Conservation (phyloP, 257 asterid species). For the Voacanga thouarsii region DNA sequence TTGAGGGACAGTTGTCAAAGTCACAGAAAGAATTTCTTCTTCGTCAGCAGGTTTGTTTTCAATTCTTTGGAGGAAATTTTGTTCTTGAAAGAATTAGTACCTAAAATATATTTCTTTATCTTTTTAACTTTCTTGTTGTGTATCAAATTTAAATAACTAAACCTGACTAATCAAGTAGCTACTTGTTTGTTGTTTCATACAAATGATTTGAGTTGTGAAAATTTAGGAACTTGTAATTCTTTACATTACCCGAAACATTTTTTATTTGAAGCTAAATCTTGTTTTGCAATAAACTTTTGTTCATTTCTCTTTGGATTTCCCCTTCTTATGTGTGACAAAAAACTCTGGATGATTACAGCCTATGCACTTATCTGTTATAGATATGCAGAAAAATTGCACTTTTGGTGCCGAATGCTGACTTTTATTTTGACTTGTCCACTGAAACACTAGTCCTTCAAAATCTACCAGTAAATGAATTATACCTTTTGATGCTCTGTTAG, state of each 20-base stretch:
- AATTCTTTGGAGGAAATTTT: not conserved
- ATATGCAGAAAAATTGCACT: not conserved
- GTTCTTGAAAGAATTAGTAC: not conserved
- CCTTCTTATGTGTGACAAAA: not conserved
- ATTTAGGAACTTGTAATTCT: not conserved
- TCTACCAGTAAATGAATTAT: not conserved
- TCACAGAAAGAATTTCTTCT: constrained; percentile 98
- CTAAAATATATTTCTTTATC: not conserved
- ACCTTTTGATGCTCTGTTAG: not conserved
- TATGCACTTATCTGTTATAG: not conserved
- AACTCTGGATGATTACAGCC: not conserved
- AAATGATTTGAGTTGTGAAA: not conserved
- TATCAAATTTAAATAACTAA: not conserved
- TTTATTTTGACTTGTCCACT: not conserved
- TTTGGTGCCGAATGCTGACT: not conserved
- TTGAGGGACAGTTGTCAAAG: constrained; percentile 97
- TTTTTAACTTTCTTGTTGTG: constrained; percentile 1
- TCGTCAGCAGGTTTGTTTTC: constrained; percentile 84
- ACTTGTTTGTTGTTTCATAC: not conserved
- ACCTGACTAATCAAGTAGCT: not conserved
- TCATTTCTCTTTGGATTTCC: not conserved
- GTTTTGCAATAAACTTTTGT: not conserved
- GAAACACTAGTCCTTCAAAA: not conserved
- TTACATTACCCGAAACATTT: not conserved
- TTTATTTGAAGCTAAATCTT: not conserved